Evolutionary conservation across 73 alveolate species (phyloP).

Genomic region (Paramecium caudatum): DNA sequence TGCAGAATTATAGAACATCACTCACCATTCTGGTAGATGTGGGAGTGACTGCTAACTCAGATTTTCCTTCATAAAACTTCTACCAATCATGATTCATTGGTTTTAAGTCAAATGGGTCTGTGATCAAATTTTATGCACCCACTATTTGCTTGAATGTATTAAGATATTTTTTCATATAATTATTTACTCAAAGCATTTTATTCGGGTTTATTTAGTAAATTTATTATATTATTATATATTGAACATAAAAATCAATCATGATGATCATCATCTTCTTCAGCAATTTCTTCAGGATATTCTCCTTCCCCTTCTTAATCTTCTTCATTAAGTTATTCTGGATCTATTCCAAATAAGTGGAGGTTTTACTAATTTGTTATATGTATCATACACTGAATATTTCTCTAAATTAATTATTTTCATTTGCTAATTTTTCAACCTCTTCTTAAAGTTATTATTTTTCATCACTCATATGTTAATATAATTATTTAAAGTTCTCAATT

Average conservation of each 20-base stretch:
- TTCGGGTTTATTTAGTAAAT: no score
- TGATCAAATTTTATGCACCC: neutral
- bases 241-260: constrained; percentile 53
- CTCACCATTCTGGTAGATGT: constrained; percentile 80
- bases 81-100: constrained; percentile 86
- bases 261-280: constrained; percentile 51
- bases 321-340: constrained; percentile 48
- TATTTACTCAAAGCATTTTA: no score
- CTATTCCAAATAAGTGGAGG: constrained; percentile 58
- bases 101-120: constrained; percentile 58
- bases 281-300: constrained; percentile 65
- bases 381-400: constrained; percentile 59
- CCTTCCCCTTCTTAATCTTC: constrained; percentile 63
- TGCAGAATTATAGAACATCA: constrained; percentile 81
- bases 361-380: neutral
- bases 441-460: constrained; percentile 34
- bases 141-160: neutral
- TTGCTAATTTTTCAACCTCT: constrained; percentile 51
- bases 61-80: constrained; percentile 79
- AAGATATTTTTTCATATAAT: constrained; percentile 2
- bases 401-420: constrained; percentile 63
- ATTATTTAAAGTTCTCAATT: constrained; percentile 56
- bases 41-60: constrained; percentile 86
- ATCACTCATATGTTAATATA: constrained; percentile 62
- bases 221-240: no score